Evolutionary conservation across 2,329 filamentous ascomycete species (phyloP).

Genomic region (Colletotrichum scovillei): DNA sequence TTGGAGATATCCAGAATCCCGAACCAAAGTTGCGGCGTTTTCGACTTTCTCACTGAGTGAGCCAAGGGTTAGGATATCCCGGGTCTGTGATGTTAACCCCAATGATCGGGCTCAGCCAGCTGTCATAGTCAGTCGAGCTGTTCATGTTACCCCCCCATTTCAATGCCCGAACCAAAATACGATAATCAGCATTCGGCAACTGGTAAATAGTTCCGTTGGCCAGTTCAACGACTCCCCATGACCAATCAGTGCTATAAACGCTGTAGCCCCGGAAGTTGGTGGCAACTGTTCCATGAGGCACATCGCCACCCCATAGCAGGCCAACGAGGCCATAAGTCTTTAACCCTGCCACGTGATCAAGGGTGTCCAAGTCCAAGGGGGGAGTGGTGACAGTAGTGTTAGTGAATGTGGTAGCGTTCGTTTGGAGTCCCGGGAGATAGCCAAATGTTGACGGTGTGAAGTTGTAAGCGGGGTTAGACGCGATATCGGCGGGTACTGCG

Average conservation of each 20-base stretch:
- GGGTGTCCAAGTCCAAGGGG: slow-evolving; percentile 7
- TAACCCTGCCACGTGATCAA: slow-evolving; percentile 18
- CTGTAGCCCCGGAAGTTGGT: slow-evolving; percentile 23
- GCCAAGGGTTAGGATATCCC: slow-evolving; percentile 21
- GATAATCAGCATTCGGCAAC: slow-evolving; percentile 29
- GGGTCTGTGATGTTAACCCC: slow-evolving; percentile 22
- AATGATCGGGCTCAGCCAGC: slow-evolving; percentile 28
- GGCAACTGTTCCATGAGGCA: slow-evolving; percentile 3
- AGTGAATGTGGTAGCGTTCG: not conserved
- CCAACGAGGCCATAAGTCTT: slow-evolving; percentile 23
- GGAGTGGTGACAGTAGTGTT: not conserved
- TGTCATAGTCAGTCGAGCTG: slow-evolving; percentile 16
- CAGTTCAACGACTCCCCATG: slow-evolving; percentile 24
- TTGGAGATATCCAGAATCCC: not conserved
- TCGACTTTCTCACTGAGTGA: not conserved
- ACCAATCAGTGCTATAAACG: slow-evolving; percentile 15
- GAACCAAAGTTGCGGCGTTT: not conserved
- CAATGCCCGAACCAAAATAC: slow-evolving; percentile 22
- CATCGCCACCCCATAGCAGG: slow-evolving; percentile 21
- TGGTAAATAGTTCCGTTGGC: slow-evolving; percentile 24
- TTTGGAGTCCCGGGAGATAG: not conserved
- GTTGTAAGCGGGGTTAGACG: slow-evolving; percentile 14
- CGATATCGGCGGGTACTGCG: slow-evolving; percentile 14
- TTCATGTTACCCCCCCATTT: slow-evolving; percentile 10
- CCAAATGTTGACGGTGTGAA: slow-evolving; percentile 19